Evolutionary conservation across 345 rosid species (phyloP).

Genomic region (Salix dunnii): DNA sequence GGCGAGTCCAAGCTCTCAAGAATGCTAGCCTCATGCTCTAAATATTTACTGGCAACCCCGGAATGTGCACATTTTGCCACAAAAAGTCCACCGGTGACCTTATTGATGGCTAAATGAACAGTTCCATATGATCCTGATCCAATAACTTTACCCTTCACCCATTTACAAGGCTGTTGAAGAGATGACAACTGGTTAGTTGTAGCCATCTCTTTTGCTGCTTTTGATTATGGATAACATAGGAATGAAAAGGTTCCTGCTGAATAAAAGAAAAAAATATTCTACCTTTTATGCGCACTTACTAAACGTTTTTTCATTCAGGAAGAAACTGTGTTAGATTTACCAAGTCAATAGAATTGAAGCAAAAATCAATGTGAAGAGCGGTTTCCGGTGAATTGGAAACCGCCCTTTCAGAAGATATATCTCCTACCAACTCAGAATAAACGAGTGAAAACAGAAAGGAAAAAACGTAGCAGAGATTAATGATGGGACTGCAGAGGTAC

Average conservation of each 20-base stretch:
- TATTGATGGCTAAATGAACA: constrained; percentile 35
- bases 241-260: not conserved
- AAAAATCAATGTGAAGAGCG: constrained; percentile 23
- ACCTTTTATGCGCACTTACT: constrained; percentile 7
- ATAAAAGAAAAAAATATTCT: not conserved
- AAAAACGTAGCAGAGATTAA: too few species aligned
- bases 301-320: not conserved
- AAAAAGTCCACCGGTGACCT: constrained; percentile 27
- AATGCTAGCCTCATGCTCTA: constrained; percentile 27
- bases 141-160: constrained; percentile 33
- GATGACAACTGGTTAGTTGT: not conserved
- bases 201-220: constrained; percentile 14
- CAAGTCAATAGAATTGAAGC: not conserved
- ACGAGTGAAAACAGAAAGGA: too few species aligned
- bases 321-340: not conserved
- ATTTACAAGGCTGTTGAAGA: constrained; percentile 9
- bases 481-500: not conserved
- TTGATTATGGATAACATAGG: not conserved
- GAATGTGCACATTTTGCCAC: constrained; percentile 27
- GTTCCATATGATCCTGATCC: constrained; percentile 37
- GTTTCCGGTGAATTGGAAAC: constrained; percentile 31
- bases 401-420: constrained; percentile 22
- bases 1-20: constrained; percentile 32
- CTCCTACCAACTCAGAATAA: not conserved
- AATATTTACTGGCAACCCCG: constrained; percentile 7